Base-by-base conservation (phyloP, 2,329 filamentous ascomycete genomes). In the Amauroascus verrucosus region DNA sequence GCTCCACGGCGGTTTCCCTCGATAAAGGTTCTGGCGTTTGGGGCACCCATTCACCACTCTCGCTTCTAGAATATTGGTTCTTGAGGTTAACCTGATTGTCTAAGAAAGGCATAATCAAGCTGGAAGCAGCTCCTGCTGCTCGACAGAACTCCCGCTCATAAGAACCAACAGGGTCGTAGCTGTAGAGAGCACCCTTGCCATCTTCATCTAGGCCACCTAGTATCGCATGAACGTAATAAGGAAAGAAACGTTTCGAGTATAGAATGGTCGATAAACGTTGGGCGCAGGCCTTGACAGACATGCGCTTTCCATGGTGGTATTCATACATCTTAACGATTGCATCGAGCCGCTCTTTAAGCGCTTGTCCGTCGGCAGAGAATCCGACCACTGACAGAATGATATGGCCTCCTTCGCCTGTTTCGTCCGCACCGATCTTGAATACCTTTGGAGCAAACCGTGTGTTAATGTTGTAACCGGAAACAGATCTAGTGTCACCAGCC, bases 1-100 rank as follows among this genome's bases (percentile, higher is more conserved):
- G 69, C 59, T 85, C 81, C 75, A 95, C 86, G 26, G 95, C 91
- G 56, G 85, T 82, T 52, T 79, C 73, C 65, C 81, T 78, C 26
- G 83, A 77, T 65, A 97, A 74, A 49, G 87, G 86, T 64, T 83
- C 76, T 24, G 77, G 68, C 57, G 67, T 67, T 57, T 68, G 70
- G 56, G 80, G 78, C 62, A 84, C 79, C 63, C 96, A 75, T 51
- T 83, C 84, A 71, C 95, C 86, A 41, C 91, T 91, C 56, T 81
- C 91, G 45, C 85, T 87, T 9, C 91, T 89, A 53, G 93, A 78
- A 69, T 95, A 95, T 76, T 96, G 91, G 71, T 98, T 98, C 81
- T 96, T 98, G 78, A 91, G 91, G 76, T 97, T 97, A 76, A 98
- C 93, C 74, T 98, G 94, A 71, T 98, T 98, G 72, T 98, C 93